Percentiles rank a stretch among this genome's conserved stretches.
Conservation (phyloP, 2,329 filamentous ascomycete species). For the Phyllosticta capitalensis region DNA sequence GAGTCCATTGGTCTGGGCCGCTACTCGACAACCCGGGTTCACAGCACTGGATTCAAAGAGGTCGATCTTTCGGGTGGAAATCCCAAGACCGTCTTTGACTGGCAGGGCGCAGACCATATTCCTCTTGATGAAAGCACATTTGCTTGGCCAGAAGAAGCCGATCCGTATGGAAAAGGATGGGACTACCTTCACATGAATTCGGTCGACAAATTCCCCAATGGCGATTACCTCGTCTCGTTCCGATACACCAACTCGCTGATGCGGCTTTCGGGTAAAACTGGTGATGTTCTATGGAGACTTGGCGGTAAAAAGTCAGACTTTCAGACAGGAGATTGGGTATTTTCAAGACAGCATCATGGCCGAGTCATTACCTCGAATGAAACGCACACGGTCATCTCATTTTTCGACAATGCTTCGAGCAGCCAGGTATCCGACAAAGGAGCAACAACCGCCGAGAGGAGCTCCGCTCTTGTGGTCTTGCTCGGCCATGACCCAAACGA, state of each 20-base stretch:
- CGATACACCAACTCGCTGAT: conserved; percentile 19
- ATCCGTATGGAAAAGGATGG: conserved; percentile 11
- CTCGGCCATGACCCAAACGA: conserved; percentile 9
- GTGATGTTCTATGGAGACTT: conserved; percentile 24
- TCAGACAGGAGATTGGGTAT: neutral
- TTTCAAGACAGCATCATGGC: conserved; percentile 9
- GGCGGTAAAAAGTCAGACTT: conserved; percentile 21
- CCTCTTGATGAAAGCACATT: conserved; percentile 21
- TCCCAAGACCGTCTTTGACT: conserved; percentile 44
- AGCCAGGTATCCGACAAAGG: neutral
- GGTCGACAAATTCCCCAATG: conserved; percentile 29
- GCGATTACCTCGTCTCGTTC: conserved; percentile 22
- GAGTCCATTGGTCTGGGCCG: conserved; percentile 15
- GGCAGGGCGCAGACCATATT: conserved; percentile 48
- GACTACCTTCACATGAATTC: conserved; percentile 35
- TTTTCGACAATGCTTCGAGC: conserved; percentile 42
- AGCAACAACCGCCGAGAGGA: conserved; percentile 17
- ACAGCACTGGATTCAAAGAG: conserved; percentile 28
- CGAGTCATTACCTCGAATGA: conserved; percentile 29
- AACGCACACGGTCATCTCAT: conserved; percentile 41
- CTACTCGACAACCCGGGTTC: conserved; percentile 31
- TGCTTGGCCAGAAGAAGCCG: neutral
- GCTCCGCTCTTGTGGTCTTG: neutral
- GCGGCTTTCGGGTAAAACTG: conserved; percentile 18
- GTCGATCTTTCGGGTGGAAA: conserved; percentile 35